Evolutionary conservation across 345 rosid species (phyloP).

Genomic region (Trapa bicornis): DNA sequence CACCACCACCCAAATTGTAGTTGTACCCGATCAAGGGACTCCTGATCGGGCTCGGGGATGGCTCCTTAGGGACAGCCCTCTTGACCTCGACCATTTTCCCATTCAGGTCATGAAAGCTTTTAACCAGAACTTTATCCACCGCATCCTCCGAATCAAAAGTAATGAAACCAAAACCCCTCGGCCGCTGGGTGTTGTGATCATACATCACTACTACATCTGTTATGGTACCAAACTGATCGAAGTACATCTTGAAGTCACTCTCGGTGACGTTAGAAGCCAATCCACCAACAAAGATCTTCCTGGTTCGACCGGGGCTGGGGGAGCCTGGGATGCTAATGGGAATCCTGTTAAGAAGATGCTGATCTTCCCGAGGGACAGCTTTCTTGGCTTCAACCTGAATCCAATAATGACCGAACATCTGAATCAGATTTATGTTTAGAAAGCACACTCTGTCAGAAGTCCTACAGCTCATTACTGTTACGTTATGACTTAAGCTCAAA

Average conservation of each 20-base stretch:
- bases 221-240: conserved; percentile 74
- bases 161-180: conserved; percentile 93
- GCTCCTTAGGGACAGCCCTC: conserved; percentile 90
- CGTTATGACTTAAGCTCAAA: background rate
- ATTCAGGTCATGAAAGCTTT: conserved; percentile 72
- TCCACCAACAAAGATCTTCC: conserved; percentile 95
- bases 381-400: conserved; percentile 88
- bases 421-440: background rate
- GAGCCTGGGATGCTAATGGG: conserved; percentile 29
- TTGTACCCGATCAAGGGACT: conserved; percentile 62
- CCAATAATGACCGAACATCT: background rate
- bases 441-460: background rate
- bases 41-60: conserved; percentile 54
- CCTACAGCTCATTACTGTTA: background rate
- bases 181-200: conserved; percentile 87
- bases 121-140: conserved; percentile 78
- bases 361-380: conserved; percentile 92
- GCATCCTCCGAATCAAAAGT: conserved; percentile 87
- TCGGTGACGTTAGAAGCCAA: conserved; percentile 79
- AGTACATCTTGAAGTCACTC: conserved; percentile 71
- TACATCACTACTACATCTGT: conserved; percentile 92
- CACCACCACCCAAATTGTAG: conserved; percentile 44
- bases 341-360: conserved; percentile 49
- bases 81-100: conserved; percentile 98
- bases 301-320: conserved; percentile 26